Percentiles rank a stretch among this genome's conserved stretches.
Evolutionary conservation across 805 yeast genomes (phyloP).

Genomic region (Nematodospora valgi): DNA sequence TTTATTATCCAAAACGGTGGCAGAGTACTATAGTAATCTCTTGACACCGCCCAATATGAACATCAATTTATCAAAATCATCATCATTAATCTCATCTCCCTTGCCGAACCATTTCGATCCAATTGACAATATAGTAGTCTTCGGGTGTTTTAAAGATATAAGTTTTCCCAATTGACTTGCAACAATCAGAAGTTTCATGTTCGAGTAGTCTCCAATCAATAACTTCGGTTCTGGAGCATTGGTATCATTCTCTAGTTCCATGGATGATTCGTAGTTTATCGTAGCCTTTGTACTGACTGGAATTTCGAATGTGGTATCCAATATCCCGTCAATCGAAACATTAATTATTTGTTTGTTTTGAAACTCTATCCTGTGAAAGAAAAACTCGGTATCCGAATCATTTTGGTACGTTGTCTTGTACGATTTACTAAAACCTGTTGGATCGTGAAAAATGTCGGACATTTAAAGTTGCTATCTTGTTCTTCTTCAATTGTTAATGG

Average conservation of each 20-base stretch:
- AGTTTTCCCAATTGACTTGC: conserved; percentile 49
- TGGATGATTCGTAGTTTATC: conserved; percentile 15
- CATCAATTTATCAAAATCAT: conserved; percentile 46
- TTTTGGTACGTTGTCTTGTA: neutral
- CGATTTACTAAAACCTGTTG: conserved; percentile 11
- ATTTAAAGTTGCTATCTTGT: no score
- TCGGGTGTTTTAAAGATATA: conserved; percentile 28
- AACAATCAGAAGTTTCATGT: conserved; percentile 45
- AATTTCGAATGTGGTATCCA: conserved; percentile 49
- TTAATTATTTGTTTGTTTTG: conserved; percentile 37
- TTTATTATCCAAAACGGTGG: neutral
- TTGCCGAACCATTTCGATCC: conserved; percentile 47
- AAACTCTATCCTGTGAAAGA: conserved; percentile 31
- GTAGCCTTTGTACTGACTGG: conserved; percentile 24
- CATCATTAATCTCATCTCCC: conserved; percentile 21
- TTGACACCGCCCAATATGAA: conserved; percentile 35
- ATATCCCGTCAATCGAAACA: conserved; percentile 41
- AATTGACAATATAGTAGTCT: conserved; percentile 41
- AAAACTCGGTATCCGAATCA: conserved; percentile 12
- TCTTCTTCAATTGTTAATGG: no score
- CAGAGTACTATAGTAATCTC: conserved; percentile 5
- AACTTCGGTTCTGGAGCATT: conserved; percentile 39
- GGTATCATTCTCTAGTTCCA: conserved; percentile 16
- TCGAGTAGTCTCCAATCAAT: conserved; percentile 46
- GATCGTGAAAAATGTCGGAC: conserved; percentile 10